Conservation (phyloP, 1,284 basidiomycete species). For the Serendipita sp. region DNA sequence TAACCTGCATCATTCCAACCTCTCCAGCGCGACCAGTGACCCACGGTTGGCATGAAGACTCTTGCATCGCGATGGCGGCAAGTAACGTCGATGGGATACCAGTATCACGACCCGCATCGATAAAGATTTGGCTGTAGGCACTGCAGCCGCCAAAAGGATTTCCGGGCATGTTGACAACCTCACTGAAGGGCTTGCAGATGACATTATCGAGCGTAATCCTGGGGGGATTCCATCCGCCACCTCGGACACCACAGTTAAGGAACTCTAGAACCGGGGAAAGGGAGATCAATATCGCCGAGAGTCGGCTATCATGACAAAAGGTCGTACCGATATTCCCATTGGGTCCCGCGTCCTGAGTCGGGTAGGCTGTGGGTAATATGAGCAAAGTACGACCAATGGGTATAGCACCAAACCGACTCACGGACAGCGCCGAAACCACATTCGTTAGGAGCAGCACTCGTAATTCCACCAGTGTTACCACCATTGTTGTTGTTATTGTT, state of each 20-base stretch:
- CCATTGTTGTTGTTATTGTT: neutral
- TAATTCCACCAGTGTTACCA: neutral
- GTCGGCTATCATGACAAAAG: neutral
- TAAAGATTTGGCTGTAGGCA: neutral
- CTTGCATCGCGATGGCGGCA: slow-evolving; percentile 10
- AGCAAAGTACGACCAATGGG: neutral
- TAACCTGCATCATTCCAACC: slow-evolving; percentile 9
- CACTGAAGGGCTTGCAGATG: neutral
- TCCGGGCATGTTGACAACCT: neutral
- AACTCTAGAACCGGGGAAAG: neutral
- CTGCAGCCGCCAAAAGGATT: neutral
- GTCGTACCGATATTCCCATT: neutral
- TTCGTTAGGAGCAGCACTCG: neutral
- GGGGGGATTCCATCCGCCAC: neutral
- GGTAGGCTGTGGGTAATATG: neutral
- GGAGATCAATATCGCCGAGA: neutral
- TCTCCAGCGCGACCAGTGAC: neutral
- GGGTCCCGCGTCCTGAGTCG: neutral
- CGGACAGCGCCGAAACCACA: neutral
- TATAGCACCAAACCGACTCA: neutral
- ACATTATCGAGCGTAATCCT: neutral
- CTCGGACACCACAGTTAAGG: neutral
- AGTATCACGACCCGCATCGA: neutral
- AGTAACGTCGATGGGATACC: slow-evolving; percentile 8
- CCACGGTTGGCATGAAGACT: slow-evolving; percentile 5